These are phyloP conservation scores for Gliomastix tumulicola DNA, from an alignment of 2,329 filamentous ascomycete genomes.

Conservation along the genomic window DNA sequence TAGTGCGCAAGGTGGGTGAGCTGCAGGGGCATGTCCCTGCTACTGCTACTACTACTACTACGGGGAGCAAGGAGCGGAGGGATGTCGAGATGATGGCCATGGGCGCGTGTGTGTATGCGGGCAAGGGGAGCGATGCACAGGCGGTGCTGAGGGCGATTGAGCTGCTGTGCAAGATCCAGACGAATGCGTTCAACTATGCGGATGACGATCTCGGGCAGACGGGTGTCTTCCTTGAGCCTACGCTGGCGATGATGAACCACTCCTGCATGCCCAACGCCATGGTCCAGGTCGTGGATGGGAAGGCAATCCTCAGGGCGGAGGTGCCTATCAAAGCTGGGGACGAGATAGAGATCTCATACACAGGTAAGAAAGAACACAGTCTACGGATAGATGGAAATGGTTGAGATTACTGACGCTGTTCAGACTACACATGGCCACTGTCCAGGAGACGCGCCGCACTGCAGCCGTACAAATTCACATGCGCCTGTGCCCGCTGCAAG, in stretches of 20 bases:
- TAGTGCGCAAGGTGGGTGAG: too few species aligned
- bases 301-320: constrained; percentile 43
- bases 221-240: constrained; percentile 49
- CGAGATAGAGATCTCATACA: constrained; percentile 56
- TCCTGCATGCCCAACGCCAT: constrained; percentile 54
- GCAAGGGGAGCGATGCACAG: constrained; percentile 24
- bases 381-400: background rate
- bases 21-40: constrained; percentile 30
- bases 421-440: constrained; percentile 41
- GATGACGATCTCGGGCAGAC: constrained; percentile 44
- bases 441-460: constrained; percentile 34
- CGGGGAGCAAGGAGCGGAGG: constrained; percentile 24
- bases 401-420: background rate
- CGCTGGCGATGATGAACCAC: constrained; percentile 54
- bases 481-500: constrained; percentile 40
- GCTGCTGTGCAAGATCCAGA: constrained; percentile 52
- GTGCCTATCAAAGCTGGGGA: constrained; percentile 40
- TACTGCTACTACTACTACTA: too few species aligned
- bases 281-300: constrained; percentile 46
- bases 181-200: constrained; percentile 53
- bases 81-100: constrained; percentile 43
- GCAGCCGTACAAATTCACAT: constrained; percentile 44
- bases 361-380: constrained; percentile 31
- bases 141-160: constrained; percentile 32
- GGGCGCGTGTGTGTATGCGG: constrained; percentile 32